phyloP scores from a whole-genome alignment of 345 rosid species.

The Odontarrhena argentea region DNA sequence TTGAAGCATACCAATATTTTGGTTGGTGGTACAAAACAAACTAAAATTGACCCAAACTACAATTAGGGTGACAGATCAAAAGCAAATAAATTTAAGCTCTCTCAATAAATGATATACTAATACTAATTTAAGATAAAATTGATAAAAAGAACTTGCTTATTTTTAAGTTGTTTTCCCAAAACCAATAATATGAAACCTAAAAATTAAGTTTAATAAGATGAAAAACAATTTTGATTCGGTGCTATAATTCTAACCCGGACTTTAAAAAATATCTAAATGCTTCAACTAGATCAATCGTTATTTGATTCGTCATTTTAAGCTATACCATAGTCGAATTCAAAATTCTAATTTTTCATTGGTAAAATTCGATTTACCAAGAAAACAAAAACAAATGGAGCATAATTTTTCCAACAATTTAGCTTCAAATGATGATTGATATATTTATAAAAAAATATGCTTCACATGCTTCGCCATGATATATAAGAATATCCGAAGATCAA shows the following conservation, averaged over 20 bases:
- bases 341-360: not conserved
- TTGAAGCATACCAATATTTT: too few relatives aligned
- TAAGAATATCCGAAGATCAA: conserved; percentile 12
- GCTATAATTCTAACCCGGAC: too few relatives aligned
- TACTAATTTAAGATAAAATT: not conserved
- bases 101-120: not conserved
- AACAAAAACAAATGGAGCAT: not conserved
- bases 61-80: too few relatives aligned
- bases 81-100: too few relatives aligned
- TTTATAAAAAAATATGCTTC: conserved; percentile 16
- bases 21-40: too few relatives aligned
- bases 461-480: conserved; percentile 24
- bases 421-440: not conserved
- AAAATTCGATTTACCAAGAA: not conserved
- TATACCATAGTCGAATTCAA: not conserved
- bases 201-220: not conserved
- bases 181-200: not conserved
- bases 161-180: too few relatives aligned
- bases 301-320: too few relatives aligned
- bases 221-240: not conserved
- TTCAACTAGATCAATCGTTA: too few relatives aligned
- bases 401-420: not conserved
- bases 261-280: too few relatives aligned
- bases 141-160: too few relatives aligned
- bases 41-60: too few relatives aligned